Percentiles rank a stretch among this genome's conserved stretches.
phyloP scores from a whole-genome alignment of 2,329 filamentous ascomycete genomes.

The Pyricularia grisea region DNA sequence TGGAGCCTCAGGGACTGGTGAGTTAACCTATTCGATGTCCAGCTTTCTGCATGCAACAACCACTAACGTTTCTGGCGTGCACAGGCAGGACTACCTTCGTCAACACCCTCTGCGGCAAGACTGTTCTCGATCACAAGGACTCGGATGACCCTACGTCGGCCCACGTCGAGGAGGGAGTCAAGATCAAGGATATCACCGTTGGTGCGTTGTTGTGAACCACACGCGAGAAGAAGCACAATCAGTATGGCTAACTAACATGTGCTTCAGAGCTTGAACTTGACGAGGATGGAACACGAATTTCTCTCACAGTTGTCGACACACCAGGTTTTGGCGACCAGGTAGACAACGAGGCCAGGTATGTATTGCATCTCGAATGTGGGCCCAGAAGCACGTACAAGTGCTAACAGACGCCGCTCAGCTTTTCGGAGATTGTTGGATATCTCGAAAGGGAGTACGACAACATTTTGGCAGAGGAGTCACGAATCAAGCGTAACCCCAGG shows the following conservation, averaged over 20 bases:
- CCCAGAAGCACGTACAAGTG: not conserved
- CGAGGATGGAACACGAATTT: constrained; percentile 97
- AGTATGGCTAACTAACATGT: not conserved
- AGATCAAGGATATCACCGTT: constrained; percentile 97
- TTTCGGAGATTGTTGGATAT: constrained; percentile 95
- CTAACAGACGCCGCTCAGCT: constrained; percentile 42
- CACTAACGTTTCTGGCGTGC: not conserved
- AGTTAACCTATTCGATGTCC: constrained; percentile 22
- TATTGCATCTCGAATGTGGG: not conserved
- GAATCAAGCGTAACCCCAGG: constrained; percentile 99
- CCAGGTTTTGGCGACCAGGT: constrained; percentile 98
- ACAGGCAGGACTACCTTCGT: constrained; percentile 95
- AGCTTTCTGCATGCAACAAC: not conserved
- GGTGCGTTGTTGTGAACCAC: constrained; percentile 62
- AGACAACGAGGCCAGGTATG: constrained; percentile 94
- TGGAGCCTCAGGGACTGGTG: constrained; percentile 96
- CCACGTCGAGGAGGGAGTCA: constrained; percentile 91
- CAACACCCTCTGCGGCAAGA: constrained; percentile 96
- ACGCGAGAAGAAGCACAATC: constrained; percentile 12
- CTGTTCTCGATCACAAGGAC: constrained; percentile 84
- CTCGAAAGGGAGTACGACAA: constrained; percentile 99
- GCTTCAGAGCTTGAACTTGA: constrained; percentile 80
- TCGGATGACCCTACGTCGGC: constrained; percentile 81
- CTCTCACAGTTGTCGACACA: constrained; percentile 95
- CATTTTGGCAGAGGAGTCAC: constrained; percentile 96